Base-by-base conservation (phyloP, 2,329 filamentous ascomycete genomes). In the Ophiostoma piceae region DNA sequence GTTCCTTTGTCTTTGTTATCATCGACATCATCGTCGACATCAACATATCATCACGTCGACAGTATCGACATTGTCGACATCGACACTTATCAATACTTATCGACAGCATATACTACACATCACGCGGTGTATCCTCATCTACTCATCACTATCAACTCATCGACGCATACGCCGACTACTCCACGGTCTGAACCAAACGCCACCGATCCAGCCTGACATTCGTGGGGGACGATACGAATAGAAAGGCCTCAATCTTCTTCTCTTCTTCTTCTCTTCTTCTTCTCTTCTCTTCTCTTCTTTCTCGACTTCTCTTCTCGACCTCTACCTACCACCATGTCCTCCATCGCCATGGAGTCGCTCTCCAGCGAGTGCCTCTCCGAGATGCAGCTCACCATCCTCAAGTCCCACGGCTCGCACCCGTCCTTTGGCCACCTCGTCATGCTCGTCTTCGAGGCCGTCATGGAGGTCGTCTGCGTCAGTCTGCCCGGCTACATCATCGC, bases 381-480 rank as follows among this genome's bases (percentile, higher is more conserved):
- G 66, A 47, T 57, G 71, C 67, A 62, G 68, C 80, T 81, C 5
- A 77, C 79, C 66, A 74, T 78, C 60, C 77, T 79, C 71, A 78
- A 78, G 68, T 76, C 79, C 12, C 82, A 85, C 74, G 81, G 83
- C 3, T 80, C 83, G 22, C 89, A 92, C 73, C 89, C 90, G 16
- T 84, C 90, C 68, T 83, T 92, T 73, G 83, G 82, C 70, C 85
- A 93, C 75, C 84, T 97, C 39, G 84, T 88, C 54, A 83, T 96
- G 35, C 88, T 97, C 71, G 94, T 98, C 74, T 97, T 97, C 76
- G 94, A 96, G 80, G 95, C 95, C 12, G 94, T 97, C 37, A 84
- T 97, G 76, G 93, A 97, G 78, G 94, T 98, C 32, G 91, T 99
- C 67, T 98, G 94, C 78, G 94, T 99, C 78, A 94, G 91, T 79